Evolutionary conservation across 768 basidiomycete species (phyloP).

Genomic region (Russula sp.): DNA sequence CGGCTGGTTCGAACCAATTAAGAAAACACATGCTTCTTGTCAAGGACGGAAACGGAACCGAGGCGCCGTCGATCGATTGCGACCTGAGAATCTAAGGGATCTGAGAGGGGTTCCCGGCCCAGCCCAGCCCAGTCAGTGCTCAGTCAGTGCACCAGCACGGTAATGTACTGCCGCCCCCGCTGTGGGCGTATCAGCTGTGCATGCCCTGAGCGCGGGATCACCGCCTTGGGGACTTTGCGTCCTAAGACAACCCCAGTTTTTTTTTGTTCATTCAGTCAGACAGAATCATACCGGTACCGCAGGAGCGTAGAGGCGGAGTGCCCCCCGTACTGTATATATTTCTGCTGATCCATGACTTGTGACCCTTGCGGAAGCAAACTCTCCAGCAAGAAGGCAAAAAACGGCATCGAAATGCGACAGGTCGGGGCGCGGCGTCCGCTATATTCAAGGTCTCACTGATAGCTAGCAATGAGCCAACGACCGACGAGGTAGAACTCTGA

Average conservation of each 20-base stretch:
- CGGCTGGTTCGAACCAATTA: background rate
- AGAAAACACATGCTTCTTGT: background rate
- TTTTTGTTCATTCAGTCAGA: background rate
- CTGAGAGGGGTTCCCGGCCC: background rate
- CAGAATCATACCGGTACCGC: no score
- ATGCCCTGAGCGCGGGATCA: background rate
- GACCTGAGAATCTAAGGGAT: background rate
- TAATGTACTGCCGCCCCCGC: background rate
- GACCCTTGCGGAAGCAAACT: background rate
- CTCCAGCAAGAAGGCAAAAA: background rate
- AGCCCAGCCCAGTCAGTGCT: no score
- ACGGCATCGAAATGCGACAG: background rate
- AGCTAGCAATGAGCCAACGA: no score
- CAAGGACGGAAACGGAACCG: background rate
- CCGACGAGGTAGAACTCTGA: background rate
- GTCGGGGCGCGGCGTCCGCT: background rate
- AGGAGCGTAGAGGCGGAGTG: background rate
- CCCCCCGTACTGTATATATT: slow-evolving; percentile 2
- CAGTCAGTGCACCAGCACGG: no score
- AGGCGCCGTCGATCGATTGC: background rate
- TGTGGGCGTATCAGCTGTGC: background rate
- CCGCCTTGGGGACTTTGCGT: background rate
- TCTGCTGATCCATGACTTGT: background rate
- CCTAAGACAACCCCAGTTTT: background rate
- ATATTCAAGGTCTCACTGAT: no score